phyloP scores from a whole-genome alignment of 805 yeast species.

The Candida verbasci region DNA sequence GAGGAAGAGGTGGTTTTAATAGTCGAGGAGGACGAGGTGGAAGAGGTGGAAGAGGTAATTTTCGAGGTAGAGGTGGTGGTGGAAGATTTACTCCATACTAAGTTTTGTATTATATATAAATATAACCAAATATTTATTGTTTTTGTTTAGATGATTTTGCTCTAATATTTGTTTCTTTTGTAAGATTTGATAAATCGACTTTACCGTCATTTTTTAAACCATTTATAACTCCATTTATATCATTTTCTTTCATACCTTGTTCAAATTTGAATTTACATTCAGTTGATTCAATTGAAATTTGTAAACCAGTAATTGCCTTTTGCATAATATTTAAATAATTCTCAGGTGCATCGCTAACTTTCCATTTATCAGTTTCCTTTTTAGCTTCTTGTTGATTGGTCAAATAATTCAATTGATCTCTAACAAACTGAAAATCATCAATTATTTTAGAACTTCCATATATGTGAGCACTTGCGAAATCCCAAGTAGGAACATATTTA shows the following conservation, averaged over 20 bases:
- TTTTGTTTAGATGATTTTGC: not conserved
- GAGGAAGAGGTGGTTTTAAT: conserved; percentile 20
- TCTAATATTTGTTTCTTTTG: conserved; percentile 19
- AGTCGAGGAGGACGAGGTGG: conserved; percentile 22
- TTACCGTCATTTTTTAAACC: conserved; percentile 41
- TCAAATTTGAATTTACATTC: conserved; percentile 58
- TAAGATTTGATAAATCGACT: conserved; percentile 23
- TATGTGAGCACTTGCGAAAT: conserved; percentile 53
- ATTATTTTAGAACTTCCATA: conserved; percentile 46
- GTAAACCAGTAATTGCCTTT: conserved; percentile 53
- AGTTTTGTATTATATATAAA: too few species aligned
- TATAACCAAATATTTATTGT: not conserved
- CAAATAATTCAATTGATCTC: conserved; percentile 39
- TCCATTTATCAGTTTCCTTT: conserved; percentile 43
- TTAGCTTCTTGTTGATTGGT: conserved; percentile 45
- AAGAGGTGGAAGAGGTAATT: conserved; percentile 15
- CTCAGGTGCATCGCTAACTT: conserved; percentile 54
- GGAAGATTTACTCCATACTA: conserved; percentile 19
- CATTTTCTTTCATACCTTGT: conserved; percentile 42
- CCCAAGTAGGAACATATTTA: conserved; percentile 70
- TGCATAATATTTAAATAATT: conserved; percentile 37
- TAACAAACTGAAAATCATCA: conserved; percentile 43
- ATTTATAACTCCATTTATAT: conserved; percentile 48
- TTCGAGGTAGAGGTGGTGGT: conserved; percentile 13
- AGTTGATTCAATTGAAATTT: conserved; percentile 42